A percentile compares a stretch with the other conserved stretches of the same genome.
phyloP scores from a whole-genome alignment of 1,284 basidiomycete genomes.

The Ganoderma sinense region DNA sequence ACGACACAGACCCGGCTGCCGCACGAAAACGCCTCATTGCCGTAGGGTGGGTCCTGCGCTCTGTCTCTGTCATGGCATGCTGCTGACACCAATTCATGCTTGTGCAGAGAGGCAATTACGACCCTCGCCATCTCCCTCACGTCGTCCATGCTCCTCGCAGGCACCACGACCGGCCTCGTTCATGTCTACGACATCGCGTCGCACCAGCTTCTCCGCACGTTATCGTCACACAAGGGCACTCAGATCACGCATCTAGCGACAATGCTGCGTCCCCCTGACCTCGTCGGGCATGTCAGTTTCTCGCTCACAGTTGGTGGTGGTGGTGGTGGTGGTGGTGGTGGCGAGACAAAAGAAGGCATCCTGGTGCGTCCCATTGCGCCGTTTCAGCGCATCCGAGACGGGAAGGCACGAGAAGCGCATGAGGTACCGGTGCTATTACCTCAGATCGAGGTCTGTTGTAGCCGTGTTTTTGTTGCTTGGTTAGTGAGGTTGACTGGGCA shows the following conservation, averaged over 20 bases:
- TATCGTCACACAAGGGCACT: slow-evolving; percentile 76
- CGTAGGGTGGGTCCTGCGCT: slow-evolving; percentile 56
- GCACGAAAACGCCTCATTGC: slow-evolving; percentile 66
- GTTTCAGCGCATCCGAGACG: slow-evolving; percentile 77
- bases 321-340: slow-evolving; percentile 47
- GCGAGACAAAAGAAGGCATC: slow-evolving; percentile 61
- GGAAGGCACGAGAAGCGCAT: slow-evolving; percentile 68
- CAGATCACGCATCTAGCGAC: slow-evolving; percentile 80
- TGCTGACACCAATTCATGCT: not conserved
- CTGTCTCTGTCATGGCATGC: too few relatives aligned
- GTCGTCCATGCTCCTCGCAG: slow-evolving; percentile 76
- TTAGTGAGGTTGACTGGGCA: slow-evolving; percentile 29
- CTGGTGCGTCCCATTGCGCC: slow-evolving; percentile 71
- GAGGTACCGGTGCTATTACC: slow-evolving; percentile 72
- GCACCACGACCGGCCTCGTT: slow-evolving; percentile 79
- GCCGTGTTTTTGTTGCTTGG: slow-evolving; percentile 20
- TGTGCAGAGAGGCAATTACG: slow-evolving; percentile 67
- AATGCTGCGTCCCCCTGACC: slow-evolving; percentile 84
- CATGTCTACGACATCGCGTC: slow-evolving; percentile 89
- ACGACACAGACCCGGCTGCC: slow-evolving; percentile 54
- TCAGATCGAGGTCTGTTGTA: slow-evolving; percentile 46
- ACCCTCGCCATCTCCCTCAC: slow-evolving; percentile 79
- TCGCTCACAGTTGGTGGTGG: slow-evolving; percentile 55
- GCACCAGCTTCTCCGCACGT: slow-evolving; percentile 86
- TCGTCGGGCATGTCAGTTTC: slow-evolving; percentile 77